Evolutionary conservation across 2,329 filamentous ascomycete genomes (phyloP).

Genomic region (Leptographium flavum): DNA sequence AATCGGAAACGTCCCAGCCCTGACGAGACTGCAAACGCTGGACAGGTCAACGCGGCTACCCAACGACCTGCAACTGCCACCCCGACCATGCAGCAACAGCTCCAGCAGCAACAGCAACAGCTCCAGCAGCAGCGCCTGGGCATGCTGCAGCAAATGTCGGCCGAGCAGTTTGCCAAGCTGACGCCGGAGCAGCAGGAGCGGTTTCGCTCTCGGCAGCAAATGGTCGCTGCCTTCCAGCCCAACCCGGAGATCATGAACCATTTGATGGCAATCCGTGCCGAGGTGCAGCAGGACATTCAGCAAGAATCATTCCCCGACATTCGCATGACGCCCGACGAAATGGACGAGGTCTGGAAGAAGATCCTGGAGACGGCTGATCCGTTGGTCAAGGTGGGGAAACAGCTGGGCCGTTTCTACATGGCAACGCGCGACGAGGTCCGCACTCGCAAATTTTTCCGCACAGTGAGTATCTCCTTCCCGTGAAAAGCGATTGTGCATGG

Average conservation of each 20-base stretch:
- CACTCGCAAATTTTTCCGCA: conserved; percentile 36
- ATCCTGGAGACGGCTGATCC: conserved; percentile 26
- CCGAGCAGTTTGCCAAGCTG: conserved; percentile 26
- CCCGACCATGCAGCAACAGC: conserved; percentile 5
- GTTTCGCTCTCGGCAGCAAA: conserved; percentile 13
- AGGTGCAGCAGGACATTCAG: conserved; percentile 20
- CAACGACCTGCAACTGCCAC: background rate
- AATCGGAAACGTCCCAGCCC: conserved; percentile 7
- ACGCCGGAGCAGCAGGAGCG: conserved; percentile 25
- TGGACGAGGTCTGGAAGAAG: conserved; percentile 28
- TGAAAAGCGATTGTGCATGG: background rate
- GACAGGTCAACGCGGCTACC: background rate
- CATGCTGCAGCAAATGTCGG: conserved; percentile 15
- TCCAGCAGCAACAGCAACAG: conserved; percentile 11
- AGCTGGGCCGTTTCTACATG: conserved; percentile 20
- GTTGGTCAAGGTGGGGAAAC: conserved; percentile 29
- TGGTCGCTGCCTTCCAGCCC: conserved; percentile 13
- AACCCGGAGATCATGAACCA: conserved; percentile 24
- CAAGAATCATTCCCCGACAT: conserved; percentile 30
- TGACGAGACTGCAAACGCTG: background rate
- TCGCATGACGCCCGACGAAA: conserved; percentile 29
- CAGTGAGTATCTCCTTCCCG: conserved; percentile 24
- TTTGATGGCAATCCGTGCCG: conserved; percentile 17
- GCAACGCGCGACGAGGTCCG: conserved; percentile 33
- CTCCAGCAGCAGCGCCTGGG: conserved; percentile 13